phyloP scores from a whole-genome alignment of 768 basidiomycete genomes.

The Boletus pseudo-olivaceus region DNA sequence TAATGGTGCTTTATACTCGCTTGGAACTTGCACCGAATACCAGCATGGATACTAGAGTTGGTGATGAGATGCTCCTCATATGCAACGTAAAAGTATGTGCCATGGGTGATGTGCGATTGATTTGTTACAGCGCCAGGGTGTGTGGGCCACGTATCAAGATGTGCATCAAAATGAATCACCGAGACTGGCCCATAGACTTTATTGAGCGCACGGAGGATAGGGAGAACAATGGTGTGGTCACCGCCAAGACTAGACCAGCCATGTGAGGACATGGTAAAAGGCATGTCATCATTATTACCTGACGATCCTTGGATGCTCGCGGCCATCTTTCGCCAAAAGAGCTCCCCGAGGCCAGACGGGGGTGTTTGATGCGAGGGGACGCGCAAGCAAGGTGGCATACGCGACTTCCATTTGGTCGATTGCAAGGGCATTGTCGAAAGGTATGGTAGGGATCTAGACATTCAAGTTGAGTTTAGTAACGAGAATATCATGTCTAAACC shows the following conservation, averaged over 20 bases:
- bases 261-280: background rate
- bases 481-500: background rate
- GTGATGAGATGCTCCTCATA: conserved; percentile 73
- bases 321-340: conserved; percentile 51
- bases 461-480: background rate
- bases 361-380: conserved; percentile 37
- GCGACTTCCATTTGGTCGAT: conserved; percentile 86
- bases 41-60: conserved; percentile 76
- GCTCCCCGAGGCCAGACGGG: conserved; percentile 26
- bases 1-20: conserved; percentile 34
- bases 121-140: conserved; percentile 42
- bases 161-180: conserved; percentile 82
- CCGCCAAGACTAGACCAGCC: conserved; percentile 54
- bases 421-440: conserved; percentile 81
- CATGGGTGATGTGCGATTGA: conserved; percentile 74
- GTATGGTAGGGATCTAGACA: conserved; percentile 64
- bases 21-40: conserved; percentile 73
- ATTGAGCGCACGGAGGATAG: conserved; percentile 76
- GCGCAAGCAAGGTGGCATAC: conserved; percentile 70
- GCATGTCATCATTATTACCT: conserved; percentile 35
- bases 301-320: conserved; percentile 71
- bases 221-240: conserved; percentile 85
- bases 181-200: conserved; percentile 79
- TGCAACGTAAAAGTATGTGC: conserved; percentile 83
- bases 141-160: conserved; percentile 57